Evolutionary conservation across 257 asterid genomes (phyloP).

Genomic region (Gentiana macrophylla): DNA sequence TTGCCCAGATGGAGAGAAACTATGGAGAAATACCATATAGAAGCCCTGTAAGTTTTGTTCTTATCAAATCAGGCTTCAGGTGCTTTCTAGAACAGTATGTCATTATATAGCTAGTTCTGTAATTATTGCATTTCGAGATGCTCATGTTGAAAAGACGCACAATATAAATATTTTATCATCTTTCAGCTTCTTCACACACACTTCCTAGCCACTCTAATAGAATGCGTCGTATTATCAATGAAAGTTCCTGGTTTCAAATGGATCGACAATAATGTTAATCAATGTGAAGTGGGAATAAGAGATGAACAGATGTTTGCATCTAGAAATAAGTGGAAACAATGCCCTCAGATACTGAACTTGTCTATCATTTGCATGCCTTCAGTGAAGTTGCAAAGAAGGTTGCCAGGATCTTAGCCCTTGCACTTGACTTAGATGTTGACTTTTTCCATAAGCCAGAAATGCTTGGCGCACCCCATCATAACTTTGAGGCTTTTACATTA

Average conservation of each 20-base stretch:
- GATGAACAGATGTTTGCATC: not conserved
- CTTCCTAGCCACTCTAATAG: too few species aligned
- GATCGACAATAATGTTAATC: too few species aligned
- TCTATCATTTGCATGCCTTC: slow-evolving; percentile 14
- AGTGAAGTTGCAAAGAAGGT: slow-evolving; percentile 63
- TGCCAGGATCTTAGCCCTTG: slow-evolving; percentile 68
- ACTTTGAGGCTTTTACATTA: slow-evolving; percentile 72
- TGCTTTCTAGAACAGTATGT: too few species aligned
- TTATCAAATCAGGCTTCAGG: too few species aligned
- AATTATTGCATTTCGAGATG: slow-evolving; percentile 3
- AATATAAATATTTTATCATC: too few species aligned
- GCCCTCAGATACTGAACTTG: not conserved
- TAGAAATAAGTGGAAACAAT: not conserved
- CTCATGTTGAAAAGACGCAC: too few species aligned
- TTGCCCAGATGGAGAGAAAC: slow-evolving; percentile 81
- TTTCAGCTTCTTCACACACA: too few species aligned
- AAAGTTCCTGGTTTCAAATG: too few species aligned
- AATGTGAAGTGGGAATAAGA: too few species aligned
- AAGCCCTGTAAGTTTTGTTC: slow-evolving; percentile 57
- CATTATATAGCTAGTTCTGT: slow-evolving; percentile 1
- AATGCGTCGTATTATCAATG: too few species aligned
- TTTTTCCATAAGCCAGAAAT: slow-evolving; percentile 60
- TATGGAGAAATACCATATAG: slow-evolving; percentile 72
- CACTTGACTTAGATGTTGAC: slow-evolving; percentile 48
- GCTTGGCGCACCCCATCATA: slow-evolving; percentile 69